Evolutionary conservation across 306 rosid species (phyloP), one percentile per base, ranked within the genome.

Genomic region (Rubus idaeus): DNA sequence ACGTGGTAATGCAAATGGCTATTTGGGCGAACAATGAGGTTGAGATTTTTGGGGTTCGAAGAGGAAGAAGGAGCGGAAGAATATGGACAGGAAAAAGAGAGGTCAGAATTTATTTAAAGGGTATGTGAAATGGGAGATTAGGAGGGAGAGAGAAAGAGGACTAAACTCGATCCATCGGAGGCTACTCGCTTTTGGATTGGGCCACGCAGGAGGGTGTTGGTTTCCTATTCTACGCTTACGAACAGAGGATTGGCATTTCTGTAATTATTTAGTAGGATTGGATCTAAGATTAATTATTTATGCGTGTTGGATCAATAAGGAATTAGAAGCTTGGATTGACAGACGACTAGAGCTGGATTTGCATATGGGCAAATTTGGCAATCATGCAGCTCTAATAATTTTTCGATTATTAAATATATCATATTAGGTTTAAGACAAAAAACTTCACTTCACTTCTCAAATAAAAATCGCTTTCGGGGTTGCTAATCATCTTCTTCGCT

Each of bases 81-180:
- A 55, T 14, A 4, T 56, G 68, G 16, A 20, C 16, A 39, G 10
- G 21, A 76, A 41, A 66, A 47, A 0, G 73, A 18, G 37, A 53
- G 84, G 80, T 6, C 60, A 8, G 68, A 58, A 50, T n/a, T 50
- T 68, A 73, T 67, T 44, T 69, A 45, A 75, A 65, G 66, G 69
- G 14, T 5, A 23, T 8, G 16, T 3, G 65, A 75, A 55, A 40
- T 26, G 47, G 13, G 0, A 0, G 62, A 61, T 60, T 55, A 41
- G 11, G 63, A 58, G 70, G 71, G 77, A 57, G 35, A 11, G 45
- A 49, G n/a, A 35, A 62, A 16, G 20, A 35, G 1, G 46, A 46
- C 46, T 10, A 63, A 1, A 39, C 46, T 20, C 46, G 26, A 23
- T 30, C 35, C 10, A 45, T 10, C 2, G 53, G 1, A 0, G 0